Evolutionary conservation across 805 yeast genomes (phyloP), one percentile per base, ranked within the genome.

Genomic region (Kluyveromyces lactis): DNA sequence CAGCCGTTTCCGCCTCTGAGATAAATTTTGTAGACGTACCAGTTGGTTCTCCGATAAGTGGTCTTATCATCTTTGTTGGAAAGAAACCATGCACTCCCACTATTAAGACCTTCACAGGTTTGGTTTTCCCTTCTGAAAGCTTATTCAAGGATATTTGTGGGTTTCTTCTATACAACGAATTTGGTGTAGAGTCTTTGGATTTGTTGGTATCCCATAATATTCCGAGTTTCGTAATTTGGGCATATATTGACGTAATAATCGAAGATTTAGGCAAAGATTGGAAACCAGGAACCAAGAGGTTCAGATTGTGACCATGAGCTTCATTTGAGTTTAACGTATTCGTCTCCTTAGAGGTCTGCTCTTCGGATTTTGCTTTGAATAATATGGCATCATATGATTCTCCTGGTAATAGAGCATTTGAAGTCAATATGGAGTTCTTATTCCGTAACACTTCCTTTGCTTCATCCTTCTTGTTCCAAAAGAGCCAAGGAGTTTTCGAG

Each of bases 41-140:
- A 16, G 94, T 92, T 3, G 98, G 98, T 46, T 89, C 87, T 2
- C 98, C 98, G 38, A 90, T 79, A 12, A 90, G 53, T 0, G 95
- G 87, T 38, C 98, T 65, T 8, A 92, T 68, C 71, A 86, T 79
- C 46, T 73, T 76, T 1, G 86, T 83, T 0, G 98, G 98, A 65
- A 92, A 90, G 54, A 89, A 90, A 1, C 98, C 98, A 63, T 90
- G 98, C 1, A 90, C 89, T 0, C 98, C 98, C 42, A 90, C 77
- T 26, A 92, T 81, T 23, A 90, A 71, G 0, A 84, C 84, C 46
- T 78, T 76, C 42, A 74, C 73, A 27, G 75, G 67, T 35, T 44
- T 46, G 13, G 39, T 42, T 4, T 43, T 48, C 10, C 48, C 48
- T 17, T 50, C 38, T 2, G 57, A 46, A 18, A 59, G 21, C 8